Evolutionary conservation across 108 stramenopile genomes (phyloP).

Genomic region (Phaeodactylum tricornutum): DNA sequence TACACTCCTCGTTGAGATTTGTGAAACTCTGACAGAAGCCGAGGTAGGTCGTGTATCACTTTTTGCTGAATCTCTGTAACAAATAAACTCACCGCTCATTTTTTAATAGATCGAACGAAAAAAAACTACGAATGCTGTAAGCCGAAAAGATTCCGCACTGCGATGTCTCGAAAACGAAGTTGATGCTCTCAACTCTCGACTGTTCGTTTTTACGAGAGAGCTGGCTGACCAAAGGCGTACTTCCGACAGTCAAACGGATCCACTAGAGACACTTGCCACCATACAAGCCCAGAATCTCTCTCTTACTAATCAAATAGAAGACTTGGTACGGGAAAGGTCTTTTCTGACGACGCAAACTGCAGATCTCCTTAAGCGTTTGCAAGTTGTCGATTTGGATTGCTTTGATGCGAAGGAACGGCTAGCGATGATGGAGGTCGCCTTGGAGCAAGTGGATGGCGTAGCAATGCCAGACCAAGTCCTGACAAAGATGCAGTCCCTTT

Average conservation of each 20-base stretch:
- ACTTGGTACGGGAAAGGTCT: too few species aligned
- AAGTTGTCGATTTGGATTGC: too few species aligned
- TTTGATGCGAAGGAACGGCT: conserved; percentile 36
- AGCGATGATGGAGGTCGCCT: conserved; percentile 28
- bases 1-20: conserved; percentile 44
- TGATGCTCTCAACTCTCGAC: conserved; percentile 24
- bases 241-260: too few species aligned
- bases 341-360: too few species aligned
- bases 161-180: conserved; percentile 62
- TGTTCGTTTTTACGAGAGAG: conserved; percentile 23
- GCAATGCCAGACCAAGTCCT: conserved; percentile 30
- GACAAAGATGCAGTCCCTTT: conserved; percentile 38
- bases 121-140: conserved; percentile 8
- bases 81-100: too few species aligned
- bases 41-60: conserved; percentile 31
- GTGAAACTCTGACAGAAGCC: conserved; percentile 35
- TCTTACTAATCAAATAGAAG: too few species aligned
- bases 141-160: conserved; percentile 53
- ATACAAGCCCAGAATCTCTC: too few species aligned
- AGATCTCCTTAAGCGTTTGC: too few species aligned
- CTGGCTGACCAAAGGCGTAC: conserved; percentile 7
- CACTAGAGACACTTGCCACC: too few species aligned
- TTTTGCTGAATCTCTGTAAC: too few species aligned
- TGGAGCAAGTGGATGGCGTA: conserved; percentile 22
- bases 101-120: neutral